Evolutionary conservation across 169 alveolate species (phyloP), one percentile per base, ranked within the genome.

Genomic region (Cryptosporidium xiaoi): DNA sequence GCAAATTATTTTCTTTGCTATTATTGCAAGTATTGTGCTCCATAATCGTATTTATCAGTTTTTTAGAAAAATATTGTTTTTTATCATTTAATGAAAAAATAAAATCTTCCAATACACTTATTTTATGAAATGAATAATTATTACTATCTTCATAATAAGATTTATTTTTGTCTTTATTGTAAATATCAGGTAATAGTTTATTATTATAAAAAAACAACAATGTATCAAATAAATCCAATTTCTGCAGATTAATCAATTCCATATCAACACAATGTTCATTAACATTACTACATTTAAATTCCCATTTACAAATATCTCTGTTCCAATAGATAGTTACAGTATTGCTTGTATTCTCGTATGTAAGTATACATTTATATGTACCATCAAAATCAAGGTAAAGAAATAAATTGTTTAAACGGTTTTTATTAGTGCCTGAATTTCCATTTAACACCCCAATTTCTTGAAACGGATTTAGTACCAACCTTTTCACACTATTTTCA

Each of bases 71-170:
- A 7, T 33, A 40, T 34, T 77, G 87, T 10, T 77, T 77, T 44
- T 48, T 40, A 62, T 56, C 71, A 77, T 77, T 77, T n/a, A 77
- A 48, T 27, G 87, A 77, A 77, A 77, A 77, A 13, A 77, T 71
- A 77, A 77, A 77, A 36, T 77, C 77, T 29, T 77, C 87, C 50
- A 77, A 77, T 27, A 60, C 77, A 16, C 33, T 2, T 58, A 62
- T 36, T 15, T 77, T 40, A 5, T 7, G 24, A 4, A 77, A 53
- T 40, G 77, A 77, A 60, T 44, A 36, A 50, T 48, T 60, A 16
- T 77, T 77, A 5, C 13, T 36, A 16, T 44, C 48, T 27, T 56
- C 71, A 60, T n/a, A 77, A 40, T 40, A 3, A 3, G 10, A 40
- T 18, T 18, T 36, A 24, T 46, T 12, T 8, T 44, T 60, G 15